These are phyloP conservation scores for Lenwebbia sp. DNA, from an alignment of 345 rosid species.

Conservation along the genomic window DNA sequence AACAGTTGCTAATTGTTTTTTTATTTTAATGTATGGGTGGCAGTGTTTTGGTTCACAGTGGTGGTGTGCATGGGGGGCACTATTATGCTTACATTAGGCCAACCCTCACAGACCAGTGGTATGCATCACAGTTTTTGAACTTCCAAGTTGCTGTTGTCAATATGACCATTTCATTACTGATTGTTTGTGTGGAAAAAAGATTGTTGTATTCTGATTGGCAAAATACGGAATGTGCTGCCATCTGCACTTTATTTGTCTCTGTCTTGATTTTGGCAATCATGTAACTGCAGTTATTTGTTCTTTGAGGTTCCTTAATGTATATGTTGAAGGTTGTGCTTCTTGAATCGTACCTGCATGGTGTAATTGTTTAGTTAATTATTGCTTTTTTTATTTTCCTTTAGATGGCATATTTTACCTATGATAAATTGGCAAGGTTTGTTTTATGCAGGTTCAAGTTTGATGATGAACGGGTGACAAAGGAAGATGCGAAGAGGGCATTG, in stretches of 20 bases:
- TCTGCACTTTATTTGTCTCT: not conserved
- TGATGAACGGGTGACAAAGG: constrained; percentile 50
- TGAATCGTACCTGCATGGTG: not conserved
- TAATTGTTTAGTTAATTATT: not conserved
- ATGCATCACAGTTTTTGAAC: not conserved
- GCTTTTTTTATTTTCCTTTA: not conserved
- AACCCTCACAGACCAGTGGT: constrained; percentile 50
- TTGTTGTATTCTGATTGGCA: not conserved
- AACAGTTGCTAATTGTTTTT: not conserved
- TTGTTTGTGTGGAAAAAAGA: not conserved
- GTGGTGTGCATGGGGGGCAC: constrained; percentile 62
- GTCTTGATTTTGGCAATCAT: not conserved
- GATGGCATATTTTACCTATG: not conserved
- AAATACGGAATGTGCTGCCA: not conserved
- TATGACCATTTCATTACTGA: not conserved
- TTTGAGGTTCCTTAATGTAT: not conserved
- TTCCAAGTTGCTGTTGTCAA: not conserved
- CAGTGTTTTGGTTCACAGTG: constrained; percentile 59
- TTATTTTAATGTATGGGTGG: not conserved
- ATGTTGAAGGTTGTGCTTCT: not conserved
- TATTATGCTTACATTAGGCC: constrained; percentile 57
- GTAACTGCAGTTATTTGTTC: not conserved
- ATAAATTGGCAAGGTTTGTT: not conserved
- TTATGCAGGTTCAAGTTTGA: constrained; percentile 36
- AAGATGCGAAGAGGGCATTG: constrained; percentile 38